A percentile compares a stretch with the other conserved stretches of the same genome.
Conservation (phyloP, 192 early-diverging fungal species). For the Tieghemiomyces parasiticus region DNA sequence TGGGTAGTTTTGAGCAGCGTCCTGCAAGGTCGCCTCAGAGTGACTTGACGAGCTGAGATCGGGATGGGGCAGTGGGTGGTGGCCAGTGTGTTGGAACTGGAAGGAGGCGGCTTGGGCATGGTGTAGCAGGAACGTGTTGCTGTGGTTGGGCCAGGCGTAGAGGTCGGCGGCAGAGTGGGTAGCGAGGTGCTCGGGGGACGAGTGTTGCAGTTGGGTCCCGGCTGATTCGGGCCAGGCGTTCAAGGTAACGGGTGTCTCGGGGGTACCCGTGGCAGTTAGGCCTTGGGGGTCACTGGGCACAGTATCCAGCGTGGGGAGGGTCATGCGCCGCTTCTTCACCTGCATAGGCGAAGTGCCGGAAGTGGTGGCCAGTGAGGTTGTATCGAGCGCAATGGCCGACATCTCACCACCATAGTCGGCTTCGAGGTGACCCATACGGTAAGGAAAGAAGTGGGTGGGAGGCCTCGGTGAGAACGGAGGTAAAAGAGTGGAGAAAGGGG, state of each 20-base stretch:
- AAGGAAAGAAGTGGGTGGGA: not conserved
- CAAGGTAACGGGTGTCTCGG: not conserved
- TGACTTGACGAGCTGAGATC: not conserved
- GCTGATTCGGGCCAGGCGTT: not conserved
- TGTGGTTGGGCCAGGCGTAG: not conserved
- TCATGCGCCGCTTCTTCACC: conserved; percentile 2
- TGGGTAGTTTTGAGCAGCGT: not conserved
- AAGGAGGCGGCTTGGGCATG: too few relatives aligned
- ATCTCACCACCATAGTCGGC: not conserved
- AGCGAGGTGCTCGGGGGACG: not conserved
- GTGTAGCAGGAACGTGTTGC: too few relatives aligned
- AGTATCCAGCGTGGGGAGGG: not conserved
- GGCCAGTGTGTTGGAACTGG: too few relatives aligned
- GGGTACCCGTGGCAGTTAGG: not conserved
- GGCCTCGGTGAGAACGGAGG: not conserved
- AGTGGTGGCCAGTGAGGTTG: not conserved
- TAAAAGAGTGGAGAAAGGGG: not conserved
- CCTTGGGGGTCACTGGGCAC: not conserved
- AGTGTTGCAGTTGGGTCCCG: not conserved
- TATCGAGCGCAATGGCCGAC: not conserved
- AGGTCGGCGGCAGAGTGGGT: not conserved
- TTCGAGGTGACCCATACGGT: conserved; percentile 2
- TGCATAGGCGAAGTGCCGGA: not conserved
- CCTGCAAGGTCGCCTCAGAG: not conserved
- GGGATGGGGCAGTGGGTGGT: too few relatives aligned